Evolutionary conservation across 352 stramenopile genomes (phyloP), one percentile per base, ranked within the genome.

Genomic region (Lagenidium sp.): DNA sequence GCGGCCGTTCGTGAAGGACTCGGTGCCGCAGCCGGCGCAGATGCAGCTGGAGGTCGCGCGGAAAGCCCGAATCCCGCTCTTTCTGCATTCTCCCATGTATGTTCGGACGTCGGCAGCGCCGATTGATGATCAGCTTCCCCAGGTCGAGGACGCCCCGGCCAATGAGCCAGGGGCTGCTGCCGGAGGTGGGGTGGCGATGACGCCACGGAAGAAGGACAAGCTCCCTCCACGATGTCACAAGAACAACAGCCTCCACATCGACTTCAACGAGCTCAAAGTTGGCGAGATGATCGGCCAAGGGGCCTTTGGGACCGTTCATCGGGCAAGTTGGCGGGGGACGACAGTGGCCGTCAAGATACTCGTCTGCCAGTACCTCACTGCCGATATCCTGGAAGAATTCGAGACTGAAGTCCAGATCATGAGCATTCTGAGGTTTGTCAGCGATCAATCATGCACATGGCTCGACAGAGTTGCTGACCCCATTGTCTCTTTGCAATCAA

Each of bases 391-490:
- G 29, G 78, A 89, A 60, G 80, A 93, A 40, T 93, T 93, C 35
- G 80, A 90, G 46, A 84, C 80, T 1, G 80, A 93, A 55, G 80
- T 93, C 46, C 75, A 93, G 66, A 89, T 93, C 58, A 93, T 93
- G 80, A 93, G 77, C 58, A 89, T 92, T 34, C 57, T 92, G 49
- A 64, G 80, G 80, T 92, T 65, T 29, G 59, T 44, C 7, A 15
- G 28, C 26, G n/a, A n/a, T n/a, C n/a, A n/a, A n/a, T n/a, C n/a
- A n/a, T n/a, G n/a, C n/a, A n/a, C n/a, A n/a, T n/a, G n/a, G n/a
- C n/a, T n/a, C n/a, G n/a, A n/a, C n/a, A n/a, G n/a, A n/a, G n/a
- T n/a, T 46, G 6, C 23, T 51, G 24, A 34, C 25, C n/a, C n/a
- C n/a, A n/a, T n/a, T n/a, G n/a, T n/a, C n/a, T n/a, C n/a, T n/a